Evolutionary conservation across 73 alveolate genomes (phyloP), one percentile per base, ranked within the genome.

Genomic region (Uronychia setigera): DNA sequence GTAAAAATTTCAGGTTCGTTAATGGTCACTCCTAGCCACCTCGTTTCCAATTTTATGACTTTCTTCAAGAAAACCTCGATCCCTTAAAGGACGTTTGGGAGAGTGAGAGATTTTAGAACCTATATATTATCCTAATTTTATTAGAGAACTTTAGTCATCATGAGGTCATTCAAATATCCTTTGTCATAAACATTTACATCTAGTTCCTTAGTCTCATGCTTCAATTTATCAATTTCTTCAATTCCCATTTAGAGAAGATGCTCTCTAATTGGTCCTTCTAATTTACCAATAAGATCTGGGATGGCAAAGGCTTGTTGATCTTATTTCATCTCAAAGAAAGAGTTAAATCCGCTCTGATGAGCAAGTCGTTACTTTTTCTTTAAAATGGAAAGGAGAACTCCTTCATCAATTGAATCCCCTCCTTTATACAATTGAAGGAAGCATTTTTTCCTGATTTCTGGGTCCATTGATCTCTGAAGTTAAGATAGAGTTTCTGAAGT

Each of bases 41-140:
- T 35, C 0, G n/a, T 34, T 0, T 35, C 19, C 29, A 60, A 29
- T n/a, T 83, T 31, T 28, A 84, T 75, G 32, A 83, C 29, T 13
- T 32, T 27, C 13, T 33, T 76, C 5, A 77, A 27, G 26, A 88
- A 57, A 0, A 35, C 34, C 79, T 59, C 74, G 11, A 88, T 9
- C 14, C 94, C 94, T 46, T 77, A 33, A 19, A 88, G 29, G n/a
- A 87, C 74, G 59, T 88, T 88, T 58, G 28, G 35, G 33, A 88
- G 59, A 30, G 87, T 88, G 78, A 88, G 84, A 31, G 58, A 84
- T n/a, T 78, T 84, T n/a, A 88, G 46, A 83, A 77, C 28, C 58
- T 67, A 57, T 27, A 84, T 76, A 32, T 60, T 82, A 1, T 82
- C 35, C 26, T 13, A 77, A 26, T 82, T 77, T 60, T 67, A 9